A percentile compares a stretch with the other conserved stretches of the same genome.
Evolutionary conservation across 129 eudicot species (phyloP).

Genomic region (Oenanthe sinensis): DNA sequence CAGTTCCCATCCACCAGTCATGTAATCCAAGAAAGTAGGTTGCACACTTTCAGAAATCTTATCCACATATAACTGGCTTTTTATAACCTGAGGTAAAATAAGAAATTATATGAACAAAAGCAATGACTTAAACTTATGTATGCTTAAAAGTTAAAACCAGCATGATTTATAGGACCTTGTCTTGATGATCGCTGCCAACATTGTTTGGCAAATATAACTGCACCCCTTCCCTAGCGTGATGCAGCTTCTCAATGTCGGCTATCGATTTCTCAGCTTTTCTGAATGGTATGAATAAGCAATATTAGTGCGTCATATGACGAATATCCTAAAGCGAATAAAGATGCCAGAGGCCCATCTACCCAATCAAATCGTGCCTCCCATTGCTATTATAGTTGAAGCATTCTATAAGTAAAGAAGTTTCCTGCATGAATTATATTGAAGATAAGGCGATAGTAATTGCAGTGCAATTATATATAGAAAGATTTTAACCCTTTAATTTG

Average conservation of each 20-base stretch:
- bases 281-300: constrained; percentile 19
- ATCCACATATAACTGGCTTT: constrained; percentile 77
- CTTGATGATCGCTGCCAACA: constrained; percentile 48
- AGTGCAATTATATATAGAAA: neutral
- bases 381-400: constrained; percentile 84
- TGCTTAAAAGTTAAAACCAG: constrained; percentile 1
- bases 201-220: constrained; percentile 43
- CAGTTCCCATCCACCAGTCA: constrained; percentile 88
- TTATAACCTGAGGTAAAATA: constrained; percentile 43
- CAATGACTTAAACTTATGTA: constrained; percentile 3
- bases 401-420: constrained; percentile 73
- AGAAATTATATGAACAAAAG: neutral
- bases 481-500: neutral
- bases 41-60: constrained; percentile 64
- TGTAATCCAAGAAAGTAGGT: constrained; percentile 88
- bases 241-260: constrained; percentile 62
- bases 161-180: constrained; percentile 38
- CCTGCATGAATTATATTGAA: constrained; percentile 46
- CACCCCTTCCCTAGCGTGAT: constrained; percentile 47
- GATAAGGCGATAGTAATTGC: constrained; percentile 13
- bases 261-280: constrained; percentile 80
- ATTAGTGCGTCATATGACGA: constrained; percentile 5
- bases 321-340: constrained; percentile 8
- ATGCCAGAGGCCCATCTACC: constrained; percentile 39
- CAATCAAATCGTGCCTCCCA: constrained; percentile 83